These are phyloP conservation scores for Chrysanthemum seticuspe DNA, from an alignment of 129 eudicot genomes.

Conservation along the genomic window DNA sequence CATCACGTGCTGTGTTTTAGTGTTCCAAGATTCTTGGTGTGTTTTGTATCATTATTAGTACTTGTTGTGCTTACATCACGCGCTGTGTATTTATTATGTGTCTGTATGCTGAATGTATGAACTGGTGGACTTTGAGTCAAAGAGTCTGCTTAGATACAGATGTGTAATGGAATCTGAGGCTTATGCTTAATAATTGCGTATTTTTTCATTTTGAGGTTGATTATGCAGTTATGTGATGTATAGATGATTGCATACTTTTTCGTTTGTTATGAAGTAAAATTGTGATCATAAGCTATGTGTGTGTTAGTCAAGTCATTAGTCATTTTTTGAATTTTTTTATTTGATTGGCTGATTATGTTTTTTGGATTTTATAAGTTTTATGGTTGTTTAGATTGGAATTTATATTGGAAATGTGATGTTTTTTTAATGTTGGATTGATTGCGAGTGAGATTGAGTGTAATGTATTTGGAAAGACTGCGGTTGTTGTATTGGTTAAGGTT, in stretches of 20 bases:
- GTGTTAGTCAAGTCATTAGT: not conserved
- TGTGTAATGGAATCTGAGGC: slow-evolving; percentile 1
- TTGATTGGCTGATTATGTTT: not conserved
- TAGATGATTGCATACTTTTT: not conserved
- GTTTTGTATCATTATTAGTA: too few species aligned
- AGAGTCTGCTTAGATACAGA: too few species aligned
- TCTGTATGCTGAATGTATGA: not conserved
- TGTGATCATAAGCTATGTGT: slow-evolving; percentile 16
- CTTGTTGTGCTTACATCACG: too few species aligned
- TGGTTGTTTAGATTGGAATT: too few species aligned
- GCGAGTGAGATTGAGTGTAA: too few species aligned
- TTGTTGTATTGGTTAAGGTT: not conserved
- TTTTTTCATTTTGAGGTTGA: slow-evolving; percentile 3
- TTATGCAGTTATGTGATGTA: slow-evolving; percentile 51
- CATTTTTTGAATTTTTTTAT: not conserved
- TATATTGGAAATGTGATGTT: too few species aligned
- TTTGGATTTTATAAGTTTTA: not conserved
- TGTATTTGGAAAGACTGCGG: too few species aligned
- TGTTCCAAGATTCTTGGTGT: too few species aligned
- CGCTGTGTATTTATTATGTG: not conserved
- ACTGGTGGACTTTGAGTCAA: too few species aligned
- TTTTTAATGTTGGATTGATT: too few species aligned
- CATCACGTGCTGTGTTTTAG: too few species aligned
- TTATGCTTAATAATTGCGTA: not conserved
- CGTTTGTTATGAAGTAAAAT: slow-evolving; percentile 22